Percentiles rank a stretch among this genome's conserved stretches.
These are phyloP conservation scores for Starmerella apicola DNA, from an alignment of 805 yeast species.

Conservation along the genomic window DNA sequence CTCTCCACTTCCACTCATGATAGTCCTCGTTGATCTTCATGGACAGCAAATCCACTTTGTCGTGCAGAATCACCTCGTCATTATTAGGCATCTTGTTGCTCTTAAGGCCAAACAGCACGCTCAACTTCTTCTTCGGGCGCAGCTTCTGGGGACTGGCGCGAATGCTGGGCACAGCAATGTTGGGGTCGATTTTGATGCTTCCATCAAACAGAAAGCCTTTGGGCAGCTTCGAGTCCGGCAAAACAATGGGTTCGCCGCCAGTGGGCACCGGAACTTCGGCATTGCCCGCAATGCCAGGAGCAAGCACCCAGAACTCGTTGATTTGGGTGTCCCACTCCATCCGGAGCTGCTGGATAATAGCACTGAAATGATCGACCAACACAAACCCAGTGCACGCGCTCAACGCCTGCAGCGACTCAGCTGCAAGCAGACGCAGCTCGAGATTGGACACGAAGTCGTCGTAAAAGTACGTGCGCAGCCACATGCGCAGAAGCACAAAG, in stretches of 20 bases:
- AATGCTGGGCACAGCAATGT: conserved; percentile 19
- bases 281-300: conserved; percentile 10
- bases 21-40: conserved; percentile 25
- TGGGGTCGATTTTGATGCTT: conserved; percentile 20
- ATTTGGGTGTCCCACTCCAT: conserved; percentile 37
- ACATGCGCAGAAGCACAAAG: conserved; percentile 77
- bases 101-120: conserved; percentile 6
- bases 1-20: conserved; percentile 3
- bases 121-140: conserved; percentile 8
- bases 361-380: conserved; percentile 20
- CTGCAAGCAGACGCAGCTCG: conserved; percentile 31
- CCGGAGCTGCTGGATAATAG: conserved; percentile 36
- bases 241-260: conserved; percentile 24
- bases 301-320: conserved; percentile 26
- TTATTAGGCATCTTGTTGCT: background rate
- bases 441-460: conserved; percentile 61
- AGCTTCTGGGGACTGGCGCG: conserved; percentile 12
- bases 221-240: background rate
- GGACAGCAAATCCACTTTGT: conserved; percentile 25
- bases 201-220: conserved; percentile 21
- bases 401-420: conserved; percentile 15
- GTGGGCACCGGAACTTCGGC: conserved; percentile 22
- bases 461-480: conserved; percentile 76
- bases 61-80: conserved; percentile 16
- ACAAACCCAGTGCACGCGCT: conserved; percentile 22